These are phyloP conservation scores for Fusarium nematophilum DNA, from an alignment of 2,329 filamentous ascomycete species.

Conservation along the genomic window DNA sequence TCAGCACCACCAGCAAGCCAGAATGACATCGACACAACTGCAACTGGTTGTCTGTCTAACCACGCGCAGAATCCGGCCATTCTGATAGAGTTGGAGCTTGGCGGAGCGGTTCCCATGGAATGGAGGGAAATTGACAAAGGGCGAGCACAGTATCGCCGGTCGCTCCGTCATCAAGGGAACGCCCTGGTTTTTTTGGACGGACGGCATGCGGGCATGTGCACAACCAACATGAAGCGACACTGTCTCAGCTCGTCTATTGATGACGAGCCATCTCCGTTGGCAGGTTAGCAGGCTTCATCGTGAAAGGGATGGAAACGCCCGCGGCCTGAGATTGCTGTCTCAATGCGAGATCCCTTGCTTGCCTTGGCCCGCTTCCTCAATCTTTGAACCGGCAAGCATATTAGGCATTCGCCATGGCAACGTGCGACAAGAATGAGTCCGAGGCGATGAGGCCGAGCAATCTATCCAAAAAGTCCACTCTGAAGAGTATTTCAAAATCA, in stretches of 20 bases:
- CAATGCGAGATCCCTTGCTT: slow-evolving; percentile 25
- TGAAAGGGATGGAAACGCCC: slow-evolving; percentile 5
- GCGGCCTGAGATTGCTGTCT: slow-evolving; percentile 24
- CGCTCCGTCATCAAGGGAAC: not conserved
- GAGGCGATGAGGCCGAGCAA: too few relatives aligned
- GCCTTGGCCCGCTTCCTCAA: not conserved
- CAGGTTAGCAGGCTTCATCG: not conserved
- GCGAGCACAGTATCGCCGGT: not conserved
- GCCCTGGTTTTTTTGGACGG: not conserved
- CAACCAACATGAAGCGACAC: slow-evolving; percentile 10
- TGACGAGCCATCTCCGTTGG: not conserved
- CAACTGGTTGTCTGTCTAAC: not conserved
- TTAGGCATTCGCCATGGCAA: slow-evolving; percentile 21
- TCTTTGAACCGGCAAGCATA: slow-evolving; percentile 1
- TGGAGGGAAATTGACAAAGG: slow-evolving; percentile 22
- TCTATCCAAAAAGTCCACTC: too few relatives aligned
- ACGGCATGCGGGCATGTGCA: slow-evolving; percentile 14
- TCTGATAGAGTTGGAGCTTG: slow-evolving; percentile 7
- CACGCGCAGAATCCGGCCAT: not conserved
- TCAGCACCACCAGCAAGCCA: slow-evolving; percentile 6
- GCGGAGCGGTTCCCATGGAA: slow-evolving; percentile 11
- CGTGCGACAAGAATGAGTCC: slow-evolving; percentile 13
- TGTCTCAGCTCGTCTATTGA: slow-evolving; percentile 33
- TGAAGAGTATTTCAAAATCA: too few relatives aligned
- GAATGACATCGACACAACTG: slow-evolving; percentile 1